A percentile compares a stretch with the other conserved stretches of the same genome.
Conservation (phyloP, 352 stramenopile species). For the Pythium vanterpoolii region DNA sequence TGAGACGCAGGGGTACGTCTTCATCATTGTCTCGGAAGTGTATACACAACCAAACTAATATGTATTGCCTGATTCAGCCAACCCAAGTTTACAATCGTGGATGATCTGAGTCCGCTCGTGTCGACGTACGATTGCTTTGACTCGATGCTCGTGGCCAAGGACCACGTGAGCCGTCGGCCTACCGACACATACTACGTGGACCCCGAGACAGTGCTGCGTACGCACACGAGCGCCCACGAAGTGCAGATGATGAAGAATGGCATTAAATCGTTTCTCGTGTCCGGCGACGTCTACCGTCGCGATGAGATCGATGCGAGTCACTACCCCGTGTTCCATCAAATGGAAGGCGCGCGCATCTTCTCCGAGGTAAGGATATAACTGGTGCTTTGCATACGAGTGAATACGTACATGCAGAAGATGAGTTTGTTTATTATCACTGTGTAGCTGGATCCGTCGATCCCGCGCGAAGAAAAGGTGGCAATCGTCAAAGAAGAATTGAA, state of each 20-base stretch:
- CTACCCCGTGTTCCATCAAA: constrained; percentile 99
- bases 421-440: background rate
- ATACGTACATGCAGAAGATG: background rate
- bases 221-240: constrained; percentile 94
- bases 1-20: constrained; percentile 40
- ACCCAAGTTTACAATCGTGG: constrained; percentile 80
- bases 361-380: constrained; percentile 52
- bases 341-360: constrained; percentile 98
- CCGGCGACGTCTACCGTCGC: constrained; percentile 95
- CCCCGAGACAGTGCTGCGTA: constrained; percentile 70
- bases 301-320: constrained; percentile 99
- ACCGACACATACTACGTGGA: constrained; percentile 93
- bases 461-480: constrained; percentile 68
- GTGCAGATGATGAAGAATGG: constrained; percentile 87
- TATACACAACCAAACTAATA: background rate
- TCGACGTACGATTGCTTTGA: constrained; percentile 90
- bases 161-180: constrained; percentile 83
- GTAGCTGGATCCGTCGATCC: constrained; percentile 42
- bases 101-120: constrained; percentile 84
- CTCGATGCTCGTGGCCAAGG: constrained; percentile 88
- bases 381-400: background rate
- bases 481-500: constrained; percentile 95
- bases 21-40: background rate
- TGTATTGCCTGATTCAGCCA: constrained; percentile 27
- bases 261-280: constrained; percentile 90